These are phyloP conservation scores for Claviceps cyperi DNA, from an alignment of 2,329 filamentous ascomycete species.

Conservation along the genomic window DNA sequence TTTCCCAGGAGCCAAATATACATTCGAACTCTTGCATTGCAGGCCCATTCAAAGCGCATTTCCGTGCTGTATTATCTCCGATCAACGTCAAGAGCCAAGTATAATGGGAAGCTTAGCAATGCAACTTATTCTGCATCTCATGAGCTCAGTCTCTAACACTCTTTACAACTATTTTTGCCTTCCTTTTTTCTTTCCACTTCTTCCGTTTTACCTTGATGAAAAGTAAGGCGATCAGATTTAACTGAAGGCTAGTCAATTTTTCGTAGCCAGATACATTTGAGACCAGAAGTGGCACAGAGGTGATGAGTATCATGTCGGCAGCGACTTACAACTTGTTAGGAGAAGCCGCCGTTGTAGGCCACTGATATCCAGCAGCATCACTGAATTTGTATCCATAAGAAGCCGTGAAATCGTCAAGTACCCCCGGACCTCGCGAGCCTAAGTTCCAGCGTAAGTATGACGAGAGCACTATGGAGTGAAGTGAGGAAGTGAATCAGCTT, in stretches of 20 bases:
- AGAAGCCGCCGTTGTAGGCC: constrained; percentile 63
- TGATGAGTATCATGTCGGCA: constrained; percentile 4
- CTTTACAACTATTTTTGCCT: neutral
- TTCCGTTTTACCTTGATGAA: neutral
- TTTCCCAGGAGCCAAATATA: neutral
- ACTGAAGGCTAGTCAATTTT: neutral
- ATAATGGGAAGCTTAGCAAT: neutral
- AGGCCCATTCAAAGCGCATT: neutral
- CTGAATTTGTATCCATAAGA: constrained; percentile 99
- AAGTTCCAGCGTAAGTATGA: constrained; percentile 2
- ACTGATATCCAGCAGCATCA: constrained; percentile 89
- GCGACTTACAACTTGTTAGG: constrained; percentile 65
- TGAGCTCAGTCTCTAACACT: neutral
- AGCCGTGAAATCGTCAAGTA: constrained; percentile 94
- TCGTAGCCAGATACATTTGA: neutral
- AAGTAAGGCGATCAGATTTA: neutral
- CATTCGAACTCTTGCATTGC: neutral
- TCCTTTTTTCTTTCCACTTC: neutral
- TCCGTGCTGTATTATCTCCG: neutral
- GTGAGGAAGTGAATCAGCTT: constrained; percentile 22
- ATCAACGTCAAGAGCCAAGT: neutral
- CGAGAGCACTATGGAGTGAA: neutral
- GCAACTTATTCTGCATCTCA: neutral
- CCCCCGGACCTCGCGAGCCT: constrained; percentile 93
- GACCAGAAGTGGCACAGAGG: constrained; percentile 5